Evolutionary conservation across 306 rosid species (phyloP).

Genomic region (Biancaea sappan): DNA sequence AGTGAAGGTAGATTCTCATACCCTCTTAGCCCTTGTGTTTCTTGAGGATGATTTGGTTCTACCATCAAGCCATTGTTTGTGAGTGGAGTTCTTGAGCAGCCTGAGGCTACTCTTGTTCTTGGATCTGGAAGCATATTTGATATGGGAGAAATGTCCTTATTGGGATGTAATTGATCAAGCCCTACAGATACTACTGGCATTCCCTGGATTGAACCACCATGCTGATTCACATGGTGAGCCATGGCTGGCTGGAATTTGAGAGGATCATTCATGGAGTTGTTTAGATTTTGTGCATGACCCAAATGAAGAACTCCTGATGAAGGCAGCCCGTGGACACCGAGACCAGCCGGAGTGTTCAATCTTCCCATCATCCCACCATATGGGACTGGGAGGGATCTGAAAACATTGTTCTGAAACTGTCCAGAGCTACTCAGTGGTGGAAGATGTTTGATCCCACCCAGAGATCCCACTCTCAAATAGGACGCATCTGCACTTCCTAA

Average conservation of each 20-base stretch:
- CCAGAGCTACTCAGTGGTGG: constrained; percentile 56
- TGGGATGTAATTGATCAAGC: constrained; percentile 55
- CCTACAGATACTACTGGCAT: constrained; percentile 53
- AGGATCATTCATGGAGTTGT: constrained; percentile 50
- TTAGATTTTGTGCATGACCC: constrained; percentile 58
- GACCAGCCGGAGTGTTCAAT: constrained; percentile 69
- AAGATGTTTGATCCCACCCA: constrained; percentile 60
- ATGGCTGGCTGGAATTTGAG: constrained; percentile 50
- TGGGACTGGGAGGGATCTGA: constrained; percentile 68
- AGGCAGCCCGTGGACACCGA: constrained; percentile 64
- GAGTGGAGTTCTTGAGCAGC: constrained; percentile 43
- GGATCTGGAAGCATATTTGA: constrained; percentile 53
- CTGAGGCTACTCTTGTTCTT: constrained; percentile 42
- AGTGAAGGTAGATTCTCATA: constrained; percentile 52
- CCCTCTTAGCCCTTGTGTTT: constrained; percentile 46
- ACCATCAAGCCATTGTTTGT: constrained; percentile 47
- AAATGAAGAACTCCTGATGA: constrained; percentile 65
- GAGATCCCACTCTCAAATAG: constrained; percentile 62
- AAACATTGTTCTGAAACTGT: constrained; percentile 61
- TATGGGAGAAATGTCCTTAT: constrained; percentile 47
- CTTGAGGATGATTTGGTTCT: constrained; percentile 50
- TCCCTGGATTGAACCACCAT: constrained; percentile 48
- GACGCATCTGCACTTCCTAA: constrained; percentile 78
- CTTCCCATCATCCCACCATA: constrained; percentile 70
- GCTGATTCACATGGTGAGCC: constrained; percentile 50